phyloP scores from a whole-genome alignment of 2,329 filamentous ascomycete genomes.

The Fusarium oligoseptatum region DNA sequence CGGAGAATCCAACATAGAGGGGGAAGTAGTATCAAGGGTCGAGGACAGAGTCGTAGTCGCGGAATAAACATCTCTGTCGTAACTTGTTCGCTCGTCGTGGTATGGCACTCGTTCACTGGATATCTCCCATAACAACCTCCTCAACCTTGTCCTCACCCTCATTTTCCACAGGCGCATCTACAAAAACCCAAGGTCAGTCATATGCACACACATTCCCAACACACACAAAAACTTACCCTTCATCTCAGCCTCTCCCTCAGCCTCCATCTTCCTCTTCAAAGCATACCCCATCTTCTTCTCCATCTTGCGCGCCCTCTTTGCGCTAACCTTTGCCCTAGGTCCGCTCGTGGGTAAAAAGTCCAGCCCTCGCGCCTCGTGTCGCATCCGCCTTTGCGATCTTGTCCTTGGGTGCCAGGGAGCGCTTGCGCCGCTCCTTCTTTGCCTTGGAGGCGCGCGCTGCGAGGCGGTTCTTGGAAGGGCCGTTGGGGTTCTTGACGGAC shows the following conservation, averaged over 20 bases:
- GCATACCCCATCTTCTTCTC: constrained; percentile 67
- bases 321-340: constrained; percentile 63
- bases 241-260: constrained; percentile 64
- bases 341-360: constrained; percentile 68
- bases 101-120: constrained; percentile 33
- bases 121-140: constrained; percentile 48
- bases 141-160: constrained; percentile 30
- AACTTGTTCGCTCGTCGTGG: neutral
- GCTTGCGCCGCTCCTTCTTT: constrained; percentile 60
- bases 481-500: constrained; percentile 71
- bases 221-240: constrained; percentile 52
- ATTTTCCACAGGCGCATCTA: constrained; percentile 43
- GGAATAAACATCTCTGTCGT: neutral
- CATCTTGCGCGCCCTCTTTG: constrained; percentile 69
- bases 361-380: constrained; percentile 64
- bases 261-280: constrained; percentile 65
- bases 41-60: neutral
- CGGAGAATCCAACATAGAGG: neutral
- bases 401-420: constrained; percentile 52
- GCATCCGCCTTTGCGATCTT: constrained; percentile 59
- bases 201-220: constrained; percentile 6
- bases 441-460: constrained; percentile 60
- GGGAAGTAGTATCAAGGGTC: neutral
- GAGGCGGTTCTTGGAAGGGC: constrained; percentile 66
- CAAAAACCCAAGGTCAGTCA: constrained; percentile 8